Base-by-base conservation (phyloP, 2,329 filamentous ascomycete genomes). In the Elsinoe arachidis region DNA sequence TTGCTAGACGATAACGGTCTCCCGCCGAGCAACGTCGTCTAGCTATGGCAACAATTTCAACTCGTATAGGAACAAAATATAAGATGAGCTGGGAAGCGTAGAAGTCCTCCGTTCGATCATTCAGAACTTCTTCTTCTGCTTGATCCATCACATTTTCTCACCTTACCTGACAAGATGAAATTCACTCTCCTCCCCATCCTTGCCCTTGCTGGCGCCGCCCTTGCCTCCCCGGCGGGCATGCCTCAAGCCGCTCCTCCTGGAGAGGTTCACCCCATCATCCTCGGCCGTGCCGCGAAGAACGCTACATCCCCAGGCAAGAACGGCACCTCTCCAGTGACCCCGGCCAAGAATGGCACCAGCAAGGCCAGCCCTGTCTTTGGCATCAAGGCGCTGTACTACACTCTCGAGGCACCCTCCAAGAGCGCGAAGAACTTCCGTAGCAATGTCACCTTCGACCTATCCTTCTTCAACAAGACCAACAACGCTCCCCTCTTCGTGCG, bases 121-220 rank as follows among this genome's bases (percentile, higher is more conserved):
- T 23, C 41, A 46, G 41, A 23, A 46, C n/a, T 14, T 4, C 10
- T 23, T 19, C 41, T 46, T 23, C 41, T 46, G 41, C 41, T 17
- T 26, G 19, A 46, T 46, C 41, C 14, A 39, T n/a, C 37, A 39
- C 37, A n/a, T 11, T 10, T 39, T 38, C 11, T 11, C 5, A 46
- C 10, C 37, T n/a, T n/a, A 15, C 26, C n/a, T 26, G n/a, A 26
- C 46, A 53, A 14, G 26, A 58, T 58, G 56, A 58, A 53, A n/a
- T 54, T 44, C 38, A 47, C 43, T 35, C n/a, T 44, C 35, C 37
- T 53, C 10, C 30, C 49, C 33, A 34, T 53, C 19, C 49, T 53
- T n/a, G 49, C 49, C 49, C 33, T 53, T 7, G 49, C 49, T 26
- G 49, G 49, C 49, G 38, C 33, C 17, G n/a, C 49, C 19, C 5